phyloP scores from a whole-genome alignment of 2,329 filamentous ascomycete genomes.

The Fusarium tupiense region DNA sequence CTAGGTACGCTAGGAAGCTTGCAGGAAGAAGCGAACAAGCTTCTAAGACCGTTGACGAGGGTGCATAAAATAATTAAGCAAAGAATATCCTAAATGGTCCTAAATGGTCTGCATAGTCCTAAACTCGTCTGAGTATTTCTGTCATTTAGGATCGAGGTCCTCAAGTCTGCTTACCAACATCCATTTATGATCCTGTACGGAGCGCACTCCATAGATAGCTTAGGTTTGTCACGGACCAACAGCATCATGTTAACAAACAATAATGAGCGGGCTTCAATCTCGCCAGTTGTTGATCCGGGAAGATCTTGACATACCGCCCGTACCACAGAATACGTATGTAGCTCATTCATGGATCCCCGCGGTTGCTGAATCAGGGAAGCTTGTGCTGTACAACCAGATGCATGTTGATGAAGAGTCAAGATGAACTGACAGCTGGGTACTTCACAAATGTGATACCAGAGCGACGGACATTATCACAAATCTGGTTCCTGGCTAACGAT shows the following conservation, averaged over 20 bases:
- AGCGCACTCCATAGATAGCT: neutral
- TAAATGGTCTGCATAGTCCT: neutral
- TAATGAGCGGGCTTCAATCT: constrained; percentile 2
- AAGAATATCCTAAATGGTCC: neutral
- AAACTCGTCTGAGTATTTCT: neutral
- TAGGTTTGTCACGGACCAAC: constrained; percentile 30
- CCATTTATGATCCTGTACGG: neutral
- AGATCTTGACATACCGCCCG: constrained; percentile 18
- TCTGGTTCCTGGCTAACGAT: constrained; percentile 29
- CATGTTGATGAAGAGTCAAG: neutral
- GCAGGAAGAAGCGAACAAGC: constrained; percentile 26
- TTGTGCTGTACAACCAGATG: neutral
- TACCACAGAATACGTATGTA: neutral
- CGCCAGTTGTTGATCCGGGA: constrained; percentile 19
- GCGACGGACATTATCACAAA: constrained; percentile 8
- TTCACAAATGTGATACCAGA: constrained; percentile 3
- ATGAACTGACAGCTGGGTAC: neutral
- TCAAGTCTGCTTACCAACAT: neutral
- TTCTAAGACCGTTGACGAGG: constrained; percentile 7
- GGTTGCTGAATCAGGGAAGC: neutral
- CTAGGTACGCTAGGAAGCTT: constrained; percentile 31
- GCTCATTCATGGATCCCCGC: neutral
- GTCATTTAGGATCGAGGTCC: neutral
- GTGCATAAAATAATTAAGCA: neutral
- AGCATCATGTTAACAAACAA: constrained; percentile 4